Base-by-base conservation (phyloP, 306 rosid genomes). In the Vachellia collinsii region DNA sequence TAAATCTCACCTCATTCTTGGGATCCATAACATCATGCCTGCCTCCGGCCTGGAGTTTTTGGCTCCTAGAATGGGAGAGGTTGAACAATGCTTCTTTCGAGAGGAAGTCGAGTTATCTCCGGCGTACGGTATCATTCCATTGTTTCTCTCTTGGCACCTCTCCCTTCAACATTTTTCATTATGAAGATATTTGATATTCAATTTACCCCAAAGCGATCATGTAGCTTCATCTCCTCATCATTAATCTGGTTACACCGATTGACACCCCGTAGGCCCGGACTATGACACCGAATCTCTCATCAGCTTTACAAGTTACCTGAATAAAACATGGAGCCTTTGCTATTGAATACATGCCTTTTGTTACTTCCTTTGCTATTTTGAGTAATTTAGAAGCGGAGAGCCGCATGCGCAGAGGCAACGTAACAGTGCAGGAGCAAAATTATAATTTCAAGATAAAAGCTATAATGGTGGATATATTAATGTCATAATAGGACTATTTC, bases 121-220 rank as follows among this genome's bases (percentile, higher is more conserved):
- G 39, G 36, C 51, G 10, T 68, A 29, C 34, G 34, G 1, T 36
- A 41, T 20, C 17, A 68, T 37, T 69, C 63, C 69, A 22, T 59
- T 17, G 53, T 39, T n/a, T 20, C 12, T 50, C 41, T 58, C 61
- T 19, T 36, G 22, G 51, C 77, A 5, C 17, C 8, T 54, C 43
- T 19, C 29, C 70, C 59, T 56, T 78, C 20, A 54, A 22, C 76
- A 56, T 43, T 43, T 43, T 69, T 65, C 70, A 43, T 10, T 16
- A 58, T 58, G 8, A 19, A 19, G 13, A 61, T 11, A 43, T 43
- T 2, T 43, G 10, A 38, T 43, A 61, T 20, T 22, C 5, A 20
- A 20, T 56, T 36, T 58, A 17, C 65, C 34, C 8, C 65, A 0
- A 42, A 6, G 9, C 10, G 8, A 3, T 14, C 65, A 6, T 63